Evolutionary conservation across 768 basidiomycete genomes (phyloP).

Genomic region (Mycena belliarum): DNA sequence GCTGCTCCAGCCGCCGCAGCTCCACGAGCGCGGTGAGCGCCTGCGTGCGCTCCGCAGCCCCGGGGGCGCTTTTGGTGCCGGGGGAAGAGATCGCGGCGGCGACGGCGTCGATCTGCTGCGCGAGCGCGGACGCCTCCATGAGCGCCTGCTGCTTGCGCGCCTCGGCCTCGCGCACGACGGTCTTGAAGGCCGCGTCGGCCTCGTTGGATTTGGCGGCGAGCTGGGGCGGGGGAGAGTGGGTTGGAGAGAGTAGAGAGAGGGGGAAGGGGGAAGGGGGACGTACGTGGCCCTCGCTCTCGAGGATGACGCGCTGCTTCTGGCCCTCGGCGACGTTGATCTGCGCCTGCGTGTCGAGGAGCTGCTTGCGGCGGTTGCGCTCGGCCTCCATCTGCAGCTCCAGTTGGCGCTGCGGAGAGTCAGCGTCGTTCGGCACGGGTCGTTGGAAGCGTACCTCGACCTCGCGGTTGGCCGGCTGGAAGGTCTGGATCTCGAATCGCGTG

Average conservation of each 20-base stretch:
- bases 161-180: constrained; percentile 52
- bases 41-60: constrained; percentile 35
- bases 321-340: constrained; percentile 62
- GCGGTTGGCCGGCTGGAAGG: constrained; percentile 60
- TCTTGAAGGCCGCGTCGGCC: constrained; percentile 55
- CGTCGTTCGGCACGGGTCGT: background rate
- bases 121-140: constrained; percentile 19
- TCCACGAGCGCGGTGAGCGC: constrained; percentile 48
- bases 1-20: constrained; percentile 51
- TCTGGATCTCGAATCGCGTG: constrained; percentile 59
- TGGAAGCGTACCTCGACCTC: constrained; percentile 54
- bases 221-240: constrained; percentile 17
- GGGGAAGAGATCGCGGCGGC: constrained; percentile 40
- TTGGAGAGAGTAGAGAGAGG: background rate
- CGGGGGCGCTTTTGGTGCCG: constrained; percentile 28
- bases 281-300: constrained; percentile 56
- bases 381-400: constrained; percentile 63
- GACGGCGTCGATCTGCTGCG: constrained; percentile 38
- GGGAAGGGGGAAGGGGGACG: constrained; percentile 20
- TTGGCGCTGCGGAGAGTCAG: constrained; percentile 41
- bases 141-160: constrained; percentile 31
- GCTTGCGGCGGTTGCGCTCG: constrained; percentile 55
- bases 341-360: constrained; percentile 57
- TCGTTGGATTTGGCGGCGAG: constrained; percentile 54
- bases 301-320: constrained; percentile 54